These are phyloP conservation scores for Didymella pomorum DNA, from an alignment of 2,329 filamentous ascomycete genomes.

Conservation along the genomic window DNA sequence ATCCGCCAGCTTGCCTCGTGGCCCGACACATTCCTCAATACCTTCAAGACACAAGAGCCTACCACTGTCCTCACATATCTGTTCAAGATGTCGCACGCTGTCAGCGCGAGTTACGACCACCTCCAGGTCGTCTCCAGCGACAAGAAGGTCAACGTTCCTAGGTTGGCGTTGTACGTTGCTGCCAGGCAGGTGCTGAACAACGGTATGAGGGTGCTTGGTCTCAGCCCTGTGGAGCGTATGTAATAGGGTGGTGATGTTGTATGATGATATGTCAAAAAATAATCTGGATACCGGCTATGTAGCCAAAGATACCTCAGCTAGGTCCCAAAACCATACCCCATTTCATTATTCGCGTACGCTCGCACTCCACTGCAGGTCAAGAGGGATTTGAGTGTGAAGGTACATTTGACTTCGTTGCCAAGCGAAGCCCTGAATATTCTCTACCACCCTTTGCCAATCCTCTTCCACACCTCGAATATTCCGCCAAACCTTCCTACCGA, in stretches of 20 bases:
- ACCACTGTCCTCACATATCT: conserved; percentile 74
- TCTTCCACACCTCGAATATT: too few relatives aligned
- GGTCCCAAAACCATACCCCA: not conserved
- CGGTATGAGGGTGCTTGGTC: conserved; percentile 81
- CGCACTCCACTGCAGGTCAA: too few relatives aligned
- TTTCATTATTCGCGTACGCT: too few relatives aligned
- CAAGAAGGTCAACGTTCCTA: conserved; percentile 71
- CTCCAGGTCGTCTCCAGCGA: conserved; percentile 84
- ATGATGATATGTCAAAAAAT: not conserved
- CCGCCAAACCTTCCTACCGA: too few relatives aligned
- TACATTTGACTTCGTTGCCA: too few relatives aligned
- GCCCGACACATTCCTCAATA: conserved; percentile 85
- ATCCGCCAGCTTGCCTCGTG: conserved; percentile 81
- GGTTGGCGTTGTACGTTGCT: conserved; percentile 74
- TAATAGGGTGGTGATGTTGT: conserved; percentile 7
- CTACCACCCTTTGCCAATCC: too few relatives aligned
- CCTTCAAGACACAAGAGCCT: conserved; percentile 82
- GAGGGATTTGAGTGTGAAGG: too few relatives aligned
- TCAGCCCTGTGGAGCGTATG: conserved; percentile 75
- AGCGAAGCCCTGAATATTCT: too few relatives aligned
- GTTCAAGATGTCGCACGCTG: conserved; percentile 84
- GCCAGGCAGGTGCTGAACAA: conserved; percentile 80
- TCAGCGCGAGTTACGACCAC: conserved; percentile 83
- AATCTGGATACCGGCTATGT: not conserved
- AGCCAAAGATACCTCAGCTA: conserved; percentile 12